Evolutionary conservation across 805 yeast genomes (phyloP).

Genomic region (Wickerhamiella sorbophila): DNA sequence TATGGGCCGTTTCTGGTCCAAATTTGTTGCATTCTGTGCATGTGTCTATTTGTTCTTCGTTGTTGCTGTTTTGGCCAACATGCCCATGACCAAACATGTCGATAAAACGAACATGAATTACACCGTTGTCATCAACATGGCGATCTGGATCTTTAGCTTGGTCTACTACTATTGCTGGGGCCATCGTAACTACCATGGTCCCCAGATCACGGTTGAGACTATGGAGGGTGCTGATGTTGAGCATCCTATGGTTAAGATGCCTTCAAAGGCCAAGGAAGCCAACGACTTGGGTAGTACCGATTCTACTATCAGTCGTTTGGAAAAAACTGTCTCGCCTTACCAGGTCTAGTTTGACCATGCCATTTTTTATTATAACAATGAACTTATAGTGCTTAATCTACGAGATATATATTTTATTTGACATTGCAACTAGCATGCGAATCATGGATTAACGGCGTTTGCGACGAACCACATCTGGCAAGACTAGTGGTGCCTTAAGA

Average conservation of each 20-base stretch:
- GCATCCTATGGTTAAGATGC: neutral
- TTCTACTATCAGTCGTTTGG: too few species aligned
- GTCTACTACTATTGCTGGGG: slow-evolving; percentile 38
- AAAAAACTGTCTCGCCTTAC: too few species aligned
- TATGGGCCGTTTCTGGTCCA: slow-evolving; percentile 36
- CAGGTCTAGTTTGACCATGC: too few species aligned
- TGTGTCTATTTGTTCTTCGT: slow-evolving; percentile 36
- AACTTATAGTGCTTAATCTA: too few species aligned
- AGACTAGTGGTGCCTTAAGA: slow-evolving; percentile 74
- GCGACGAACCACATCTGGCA: slow-evolving; percentile 70
- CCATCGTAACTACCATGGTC: slow-evolving; percentile 40
- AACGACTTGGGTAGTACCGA: neutral
- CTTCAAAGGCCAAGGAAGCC: neutral
- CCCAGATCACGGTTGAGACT: slow-evolving; percentile 19
- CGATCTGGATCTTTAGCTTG: slow-evolving; percentile 41
- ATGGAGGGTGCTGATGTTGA: neutral
- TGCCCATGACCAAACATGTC: slow-evolving; percentile 33
- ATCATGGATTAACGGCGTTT: slow-evolving; percentile 13
- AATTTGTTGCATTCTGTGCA: slow-evolving; percentile 32
- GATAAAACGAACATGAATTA: slow-evolving; percentile 39
- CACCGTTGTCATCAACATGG: slow-evolving; percentile 48
- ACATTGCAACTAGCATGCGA: too few species aligned
- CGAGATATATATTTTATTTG: too few species aligned
- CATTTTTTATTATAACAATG: too few species aligned
- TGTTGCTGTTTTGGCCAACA: slow-evolving; percentile 38